phyloP scores from a whole-genome alignment of 2,329 filamentous ascomycete species.

The Cercospora beticola region DNA sequence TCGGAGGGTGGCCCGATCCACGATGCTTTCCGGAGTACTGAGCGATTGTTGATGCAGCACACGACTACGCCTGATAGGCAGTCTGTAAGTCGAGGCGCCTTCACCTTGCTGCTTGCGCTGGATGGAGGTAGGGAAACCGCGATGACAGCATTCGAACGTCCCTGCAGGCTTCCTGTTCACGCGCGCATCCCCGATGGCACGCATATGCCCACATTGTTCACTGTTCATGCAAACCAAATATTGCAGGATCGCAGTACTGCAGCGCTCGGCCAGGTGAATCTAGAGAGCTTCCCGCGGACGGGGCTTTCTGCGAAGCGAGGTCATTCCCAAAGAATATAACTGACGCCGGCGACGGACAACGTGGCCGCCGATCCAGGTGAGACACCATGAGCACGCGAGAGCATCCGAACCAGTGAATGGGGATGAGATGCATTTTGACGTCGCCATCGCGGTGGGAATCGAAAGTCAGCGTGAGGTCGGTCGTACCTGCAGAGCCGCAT shows the following conservation, averaged over 20 bases:
- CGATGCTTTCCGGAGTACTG: too few relatives aligned
- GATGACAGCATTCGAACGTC: too few relatives aligned
- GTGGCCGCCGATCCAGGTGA: background rate
- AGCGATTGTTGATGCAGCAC: too few relatives aligned
- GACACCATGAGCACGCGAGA: background rate
- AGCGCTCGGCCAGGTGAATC: background rate
- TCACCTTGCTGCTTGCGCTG: too few relatives aligned
- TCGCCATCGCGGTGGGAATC: background rate
- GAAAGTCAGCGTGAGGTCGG: background rate
- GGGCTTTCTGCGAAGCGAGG: background rate
- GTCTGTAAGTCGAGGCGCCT: too few relatives aligned
- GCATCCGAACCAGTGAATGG: background rate
- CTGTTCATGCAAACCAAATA: background rate
- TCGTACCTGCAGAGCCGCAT: slow-evolving; percentile 2
- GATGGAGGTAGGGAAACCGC: too few relatives aligned
- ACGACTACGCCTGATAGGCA: too few relatives aligned
- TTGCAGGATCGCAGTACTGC: background rate
- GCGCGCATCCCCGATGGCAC: background rate
- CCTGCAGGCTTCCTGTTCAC: background rate
- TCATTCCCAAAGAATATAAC: background rate
- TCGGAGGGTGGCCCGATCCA: too few relatives aligned
- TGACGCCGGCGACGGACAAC: background rate
- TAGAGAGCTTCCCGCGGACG: background rate
- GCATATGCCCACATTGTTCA: background rate
- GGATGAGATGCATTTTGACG: background rate